Conservation (phyloP, 768 basidiomycete species). For the Peribolospora baueri region DNA sequence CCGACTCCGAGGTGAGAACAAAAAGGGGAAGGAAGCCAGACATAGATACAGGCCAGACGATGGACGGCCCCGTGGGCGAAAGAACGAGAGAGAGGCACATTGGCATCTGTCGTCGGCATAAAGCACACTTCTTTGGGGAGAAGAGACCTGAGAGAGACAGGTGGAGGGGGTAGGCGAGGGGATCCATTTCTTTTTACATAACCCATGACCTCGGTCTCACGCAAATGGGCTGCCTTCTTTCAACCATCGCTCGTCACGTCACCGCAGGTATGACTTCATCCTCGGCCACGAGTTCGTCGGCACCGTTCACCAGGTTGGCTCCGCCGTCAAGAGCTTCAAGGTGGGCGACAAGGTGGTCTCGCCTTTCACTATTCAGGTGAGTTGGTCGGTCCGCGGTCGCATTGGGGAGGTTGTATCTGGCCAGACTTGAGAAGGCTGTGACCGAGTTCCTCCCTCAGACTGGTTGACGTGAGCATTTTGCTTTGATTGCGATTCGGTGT, state of each 20-base stretch:
- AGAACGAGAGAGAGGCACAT: too few relatives aligned
- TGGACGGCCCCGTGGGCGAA: too few relatives aligned
- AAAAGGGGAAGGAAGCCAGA: too few relatives aligned
- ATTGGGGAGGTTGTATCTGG: too few relatives aligned
- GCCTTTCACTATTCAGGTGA: constrained; percentile 12
- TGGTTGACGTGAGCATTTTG: constrained; percentile 12
- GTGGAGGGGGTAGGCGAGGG: background rate
- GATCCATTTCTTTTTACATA: too few relatives aligned
- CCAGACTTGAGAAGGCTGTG: too few relatives aligned
- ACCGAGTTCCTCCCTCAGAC: background rate
- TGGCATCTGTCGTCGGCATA: background rate
- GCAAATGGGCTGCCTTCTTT: too few relatives aligned
- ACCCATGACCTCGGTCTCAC: too few relatives aligned
- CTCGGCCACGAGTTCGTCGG: constrained; percentile 17
- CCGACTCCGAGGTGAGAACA: background rate
- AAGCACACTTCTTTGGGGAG: background rate
- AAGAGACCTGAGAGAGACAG: background rate
- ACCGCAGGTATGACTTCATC: constrained; percentile 6
- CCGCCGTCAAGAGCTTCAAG: constrained; percentile 17
- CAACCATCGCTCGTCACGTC: too few relatives aligned
- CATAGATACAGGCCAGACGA: too few relatives aligned
- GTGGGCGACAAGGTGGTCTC: constrained; percentile 19
- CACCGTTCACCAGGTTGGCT: constrained; percentile 11
- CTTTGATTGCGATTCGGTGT: background rate
- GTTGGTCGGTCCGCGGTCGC: too few relatives aligned